These are phyloP conservation scores for Gloeopeniophorella convolvens DNA, from an alignment of 768 basidiomycete species.

Conservation along the genomic window DNA sequence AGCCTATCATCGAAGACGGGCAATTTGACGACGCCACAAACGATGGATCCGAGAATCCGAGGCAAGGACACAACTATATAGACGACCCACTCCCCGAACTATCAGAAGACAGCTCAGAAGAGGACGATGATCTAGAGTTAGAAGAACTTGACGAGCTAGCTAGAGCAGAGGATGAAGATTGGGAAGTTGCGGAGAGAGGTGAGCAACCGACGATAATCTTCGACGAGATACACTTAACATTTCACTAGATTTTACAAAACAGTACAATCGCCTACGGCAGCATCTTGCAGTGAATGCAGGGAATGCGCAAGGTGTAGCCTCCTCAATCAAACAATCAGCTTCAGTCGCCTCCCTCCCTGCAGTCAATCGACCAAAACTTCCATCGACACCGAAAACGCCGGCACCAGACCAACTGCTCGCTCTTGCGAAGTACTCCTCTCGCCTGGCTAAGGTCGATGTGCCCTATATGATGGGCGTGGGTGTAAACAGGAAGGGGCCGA, in stretches of 20 bases:
- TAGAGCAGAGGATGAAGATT: conserved; percentile 79
- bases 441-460: conserved; percentile 66
- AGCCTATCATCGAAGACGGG: conserved; percentile 35
- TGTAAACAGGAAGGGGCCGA: conserved; percentile 89
- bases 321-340: conserved; percentile 41
- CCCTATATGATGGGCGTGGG: conserved; percentile 65
- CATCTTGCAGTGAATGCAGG: conserved; percentile 82
- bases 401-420: conserved; percentile 67
- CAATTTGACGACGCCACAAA: conserved; percentile 61
- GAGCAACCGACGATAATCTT: too few relatives aligned
- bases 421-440: conserved; percentile 69
- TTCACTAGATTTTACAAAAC: conserved; percentile 88
- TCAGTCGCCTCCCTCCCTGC: conserved; percentile 61
- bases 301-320: conserved; percentile 51
- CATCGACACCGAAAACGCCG: conserved; percentile 44
- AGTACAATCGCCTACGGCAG: conserved; percentile 91
- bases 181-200: conserved; percentile 84
- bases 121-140: conserved; percentile 26
- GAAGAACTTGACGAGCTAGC: conserved; percentile 36
- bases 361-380: conserved; percentile 53
- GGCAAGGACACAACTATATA: conserved; percentile 29
- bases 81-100: conserved; percentile 29
- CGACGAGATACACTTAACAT: background rate
- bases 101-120: conserved; percentile 29
- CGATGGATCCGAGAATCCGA: conserved; percentile 23